These are phyloP conservation scores for Globisporangium iwayamae DNA, from an alignment of 352 stramenopile species.

Conservation along the genomic window DNA sequence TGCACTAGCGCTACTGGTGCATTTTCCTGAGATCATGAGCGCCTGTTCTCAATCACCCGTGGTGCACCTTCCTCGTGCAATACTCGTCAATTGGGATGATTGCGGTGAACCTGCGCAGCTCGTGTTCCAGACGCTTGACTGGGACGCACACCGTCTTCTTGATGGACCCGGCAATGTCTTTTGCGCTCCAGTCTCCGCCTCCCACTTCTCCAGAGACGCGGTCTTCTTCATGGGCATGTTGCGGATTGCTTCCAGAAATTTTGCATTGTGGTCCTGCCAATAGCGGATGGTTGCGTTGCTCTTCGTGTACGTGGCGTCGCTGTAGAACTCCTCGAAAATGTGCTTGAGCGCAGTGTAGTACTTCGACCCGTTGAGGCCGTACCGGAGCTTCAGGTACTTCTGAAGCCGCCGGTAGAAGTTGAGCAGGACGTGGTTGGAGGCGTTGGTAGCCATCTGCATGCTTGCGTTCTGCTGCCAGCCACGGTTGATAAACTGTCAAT, in stretches of 20 bases:
- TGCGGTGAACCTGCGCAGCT: not conserved
- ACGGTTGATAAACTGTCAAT: conserved; percentile 2
- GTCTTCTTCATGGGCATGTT: conserved; percentile 11
- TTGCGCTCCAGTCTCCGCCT: not conserved
- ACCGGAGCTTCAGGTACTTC: too few relatives aligned
- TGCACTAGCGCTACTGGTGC: not conserved
- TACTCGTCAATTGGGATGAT: not conserved
- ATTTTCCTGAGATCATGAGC: not conserved
- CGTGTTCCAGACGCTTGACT: conserved; percentile 4
- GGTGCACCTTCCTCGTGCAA: not conserved
- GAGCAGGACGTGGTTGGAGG: too few relatives aligned
- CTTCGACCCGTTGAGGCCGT: too few relatives aligned
- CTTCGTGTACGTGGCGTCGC: conserved; percentile 7
- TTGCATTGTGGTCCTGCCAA: conserved; percentile 3
- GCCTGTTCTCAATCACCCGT: not conserved
- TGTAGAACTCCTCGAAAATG: not conserved
- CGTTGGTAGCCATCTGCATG: conserved; percentile 6
- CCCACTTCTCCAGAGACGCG: not conserved
- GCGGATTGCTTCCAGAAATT: not conserved
- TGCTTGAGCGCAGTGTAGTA: too few relatives aligned
- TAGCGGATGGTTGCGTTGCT: not conserved
- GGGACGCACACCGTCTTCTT: conserved; percentile 2
- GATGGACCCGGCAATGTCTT: not conserved
- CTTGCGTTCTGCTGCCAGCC: conserved; percentile 9
- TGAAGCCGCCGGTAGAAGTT: too few relatives aligned